phyloP scores from a whole-genome alignment of 345 rosid species.

The Linum tenue region DNA sequence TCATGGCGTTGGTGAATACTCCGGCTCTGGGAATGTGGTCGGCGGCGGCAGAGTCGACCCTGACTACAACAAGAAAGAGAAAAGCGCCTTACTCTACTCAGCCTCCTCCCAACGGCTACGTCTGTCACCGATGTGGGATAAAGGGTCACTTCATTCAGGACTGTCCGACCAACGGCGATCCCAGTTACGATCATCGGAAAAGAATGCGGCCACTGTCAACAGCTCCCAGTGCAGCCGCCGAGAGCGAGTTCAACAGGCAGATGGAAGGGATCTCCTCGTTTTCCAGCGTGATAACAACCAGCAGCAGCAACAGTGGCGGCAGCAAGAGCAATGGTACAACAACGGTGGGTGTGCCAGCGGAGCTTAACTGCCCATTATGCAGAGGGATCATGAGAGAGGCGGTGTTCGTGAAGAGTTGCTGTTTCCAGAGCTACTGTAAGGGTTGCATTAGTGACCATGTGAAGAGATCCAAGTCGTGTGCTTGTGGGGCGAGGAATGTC shows the following conservation, averaged over 20 bases:
- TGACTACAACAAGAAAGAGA: neutral
- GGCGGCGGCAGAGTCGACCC: neutral
- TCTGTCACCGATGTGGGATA: neutral
- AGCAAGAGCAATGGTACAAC: neutral
- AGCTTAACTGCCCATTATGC: constrained; percentile 1
- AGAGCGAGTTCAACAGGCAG: neutral
- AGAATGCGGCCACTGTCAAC: neutral
- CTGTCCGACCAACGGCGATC: constrained; percentile 7
- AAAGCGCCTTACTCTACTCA: neutral
- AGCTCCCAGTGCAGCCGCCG: neutral
- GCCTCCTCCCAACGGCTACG: neutral
- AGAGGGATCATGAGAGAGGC: constrained; percentile 4
- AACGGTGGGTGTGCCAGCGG: neutral
- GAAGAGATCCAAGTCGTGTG: constrained; percentile 2
- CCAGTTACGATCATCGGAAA: neutral
- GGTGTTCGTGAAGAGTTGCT: constrained; percentile 1
- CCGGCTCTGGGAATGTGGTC: neutral
- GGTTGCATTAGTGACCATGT: constrained; percentile 1
- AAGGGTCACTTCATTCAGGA: constrained; percentile 2
- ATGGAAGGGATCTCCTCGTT: neutral
- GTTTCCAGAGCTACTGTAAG: constrained; percentile 1
- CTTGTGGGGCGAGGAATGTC: neutral
- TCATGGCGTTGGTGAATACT: neutral
- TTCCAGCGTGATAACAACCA: neutral
- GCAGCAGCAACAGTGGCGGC: neutral